Evolutionary conservation across 1,284 basidiomycete species (phyloP).

Genomic region (Malassezia globosa): DNA sequence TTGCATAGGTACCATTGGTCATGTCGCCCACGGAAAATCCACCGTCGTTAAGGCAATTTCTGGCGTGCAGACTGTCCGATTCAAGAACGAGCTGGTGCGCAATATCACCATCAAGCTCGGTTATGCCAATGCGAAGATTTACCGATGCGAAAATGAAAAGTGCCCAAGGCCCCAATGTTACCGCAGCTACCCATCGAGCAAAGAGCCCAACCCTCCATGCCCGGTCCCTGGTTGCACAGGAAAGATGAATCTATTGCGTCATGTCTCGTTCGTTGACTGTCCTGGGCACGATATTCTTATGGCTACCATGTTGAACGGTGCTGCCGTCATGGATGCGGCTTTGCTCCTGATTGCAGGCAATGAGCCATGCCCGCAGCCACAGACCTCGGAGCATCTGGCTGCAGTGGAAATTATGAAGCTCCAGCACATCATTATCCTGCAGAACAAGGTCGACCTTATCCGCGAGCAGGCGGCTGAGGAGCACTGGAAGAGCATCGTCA

Average conservation of each 20-base stretch:
- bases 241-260: slow-evolving; percentile 70
- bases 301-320: slow-evolving; percentile 99
- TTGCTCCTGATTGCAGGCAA: slow-evolving; percentile 89
- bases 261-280: slow-evolving; percentile 78
- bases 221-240: slow-evolving; percentile 82
- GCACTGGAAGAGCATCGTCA: slow-evolving; percentile 43
- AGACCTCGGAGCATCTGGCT: slow-evolving; percentile 94
- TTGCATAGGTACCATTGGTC: slow-evolving; percentile 43
- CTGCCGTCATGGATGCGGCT: slow-evolving; percentile 96
- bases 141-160: slow-evolving; percentile 85
- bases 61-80: slow-evolving; percentile 95
- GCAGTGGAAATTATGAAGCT: slow-evolving; percentile 99
- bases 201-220: slow-evolving; percentile 84
- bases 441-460: slow-evolving; percentile 51
- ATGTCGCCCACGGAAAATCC: slow-evolving; percentile 75
- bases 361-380: slow-evolving; percentile 96
- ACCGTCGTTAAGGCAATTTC: slow-evolving; percentile 98
- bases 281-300: slow-evolving; percentile 60
- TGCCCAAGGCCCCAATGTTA: slow-evolving; percentile 91
- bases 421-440: slow-evolving; percentile 92
- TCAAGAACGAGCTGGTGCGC: slow-evolving; percentile 77
- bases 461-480: slow-evolving; percentile 44
- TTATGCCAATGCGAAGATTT: slow-evolving; percentile 99
- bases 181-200: slow-evolving; percentile 81
- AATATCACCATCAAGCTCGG: slow-evolving; percentile 99